Percentiles rank a stretch among this genome's conserved stretches.
phyloP scores from a whole-genome alignment of 2,329 filamentous ascomycete genomes.

The Microsporum ferrugineum region DNA sequence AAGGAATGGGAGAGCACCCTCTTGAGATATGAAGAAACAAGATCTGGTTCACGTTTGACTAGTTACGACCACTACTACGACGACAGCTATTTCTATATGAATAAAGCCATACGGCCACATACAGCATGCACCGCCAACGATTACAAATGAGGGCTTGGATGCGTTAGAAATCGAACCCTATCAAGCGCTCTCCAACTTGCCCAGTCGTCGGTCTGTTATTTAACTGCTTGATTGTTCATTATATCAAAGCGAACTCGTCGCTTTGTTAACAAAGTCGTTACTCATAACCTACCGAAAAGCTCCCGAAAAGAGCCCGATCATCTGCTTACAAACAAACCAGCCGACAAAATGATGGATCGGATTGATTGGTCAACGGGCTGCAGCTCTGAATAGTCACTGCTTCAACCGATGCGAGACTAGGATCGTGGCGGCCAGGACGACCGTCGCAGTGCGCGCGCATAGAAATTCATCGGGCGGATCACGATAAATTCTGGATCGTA shows the following conservation, averaged over 20 bases:
- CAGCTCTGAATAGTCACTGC: too few species aligned
- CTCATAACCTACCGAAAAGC: not conserved
- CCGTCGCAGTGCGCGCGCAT: not conserved
- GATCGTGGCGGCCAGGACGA: not conserved
- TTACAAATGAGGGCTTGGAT: not conserved
- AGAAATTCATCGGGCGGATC: slow-evolving; percentile 4
- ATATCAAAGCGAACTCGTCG: too few species aligned
- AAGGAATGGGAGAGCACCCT: not conserved
- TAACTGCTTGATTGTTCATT: too few species aligned
- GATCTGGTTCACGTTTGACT: not conserved
- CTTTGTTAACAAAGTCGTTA: not conserved
- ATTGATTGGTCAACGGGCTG: too few species aligned
- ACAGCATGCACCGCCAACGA: not conserved
- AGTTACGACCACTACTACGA: not conserved
- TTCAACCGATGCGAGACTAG: not conserved
- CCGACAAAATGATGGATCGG: not conserved
- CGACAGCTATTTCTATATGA: not conserved
- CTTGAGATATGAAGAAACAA: not conserved
- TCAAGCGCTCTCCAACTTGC: not conserved
- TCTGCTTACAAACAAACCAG: not conserved
- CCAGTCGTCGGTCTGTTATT: not conserved
- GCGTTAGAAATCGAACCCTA: not conserved
- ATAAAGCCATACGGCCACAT: not conserved
- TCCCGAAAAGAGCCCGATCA: not conserved
- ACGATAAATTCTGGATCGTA: slow-evolving; percentile 6